These are phyloP conservation scores for Diplodia sapinea DNA, from an alignment of 2,329 filamentous ascomycete genomes.

Conservation along the genomic window DNA sequence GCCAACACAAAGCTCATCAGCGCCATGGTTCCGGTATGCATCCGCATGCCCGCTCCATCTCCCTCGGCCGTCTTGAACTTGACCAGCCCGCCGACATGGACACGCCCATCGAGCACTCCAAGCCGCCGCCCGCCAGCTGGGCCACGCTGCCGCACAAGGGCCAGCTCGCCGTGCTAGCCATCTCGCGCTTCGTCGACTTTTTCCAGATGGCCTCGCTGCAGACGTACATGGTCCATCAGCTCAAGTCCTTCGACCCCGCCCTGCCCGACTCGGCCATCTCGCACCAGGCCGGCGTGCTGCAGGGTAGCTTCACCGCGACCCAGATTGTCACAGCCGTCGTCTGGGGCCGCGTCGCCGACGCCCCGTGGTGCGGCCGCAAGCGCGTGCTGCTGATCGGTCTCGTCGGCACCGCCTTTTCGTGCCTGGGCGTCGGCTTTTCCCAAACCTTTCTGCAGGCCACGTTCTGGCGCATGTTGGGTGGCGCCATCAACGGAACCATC, in stretches of 20 bases:
- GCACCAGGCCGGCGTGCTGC: constrained; percentile 50
- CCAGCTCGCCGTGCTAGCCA: constrained; percentile 49
- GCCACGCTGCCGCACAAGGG: constrained; percentile 49
- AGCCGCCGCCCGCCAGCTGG: constrained; percentile 43
- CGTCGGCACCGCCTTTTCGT: constrained; percentile 48
- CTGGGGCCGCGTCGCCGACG: constrained; percentile 51
- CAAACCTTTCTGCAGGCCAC: constrained; percentile 49
- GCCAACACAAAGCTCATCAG: constrained; percentile 29
- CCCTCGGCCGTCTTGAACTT: constrained; percentile 29
- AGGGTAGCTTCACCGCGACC: constrained; percentile 51
- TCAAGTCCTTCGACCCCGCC: constrained; percentile 49
- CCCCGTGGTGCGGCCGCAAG: constrained; percentile 53
- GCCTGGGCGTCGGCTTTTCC: constrained; percentile 50
- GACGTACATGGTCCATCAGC: constrained; percentile 53
- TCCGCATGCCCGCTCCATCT: constrained; percentile 26
- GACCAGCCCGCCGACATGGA: constrained; percentile 27
- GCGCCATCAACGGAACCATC: constrained; percentile 51
- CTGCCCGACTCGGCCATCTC: constrained; percentile 56
- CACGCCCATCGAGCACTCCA: constrained; percentile 28
- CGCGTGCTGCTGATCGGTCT: constrained; percentile 49
- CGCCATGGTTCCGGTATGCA: constrained; percentile 29
- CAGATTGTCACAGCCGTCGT: constrained; percentile 52
- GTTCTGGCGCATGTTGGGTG: constrained; percentile 48
- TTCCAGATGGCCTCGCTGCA: constrained; percentile 53
- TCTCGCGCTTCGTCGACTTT: constrained; percentile 53